Evolutionary conservation across 1,139 yeast species (phyloP).

Genomic region (Diutina siamensis): DNA sequence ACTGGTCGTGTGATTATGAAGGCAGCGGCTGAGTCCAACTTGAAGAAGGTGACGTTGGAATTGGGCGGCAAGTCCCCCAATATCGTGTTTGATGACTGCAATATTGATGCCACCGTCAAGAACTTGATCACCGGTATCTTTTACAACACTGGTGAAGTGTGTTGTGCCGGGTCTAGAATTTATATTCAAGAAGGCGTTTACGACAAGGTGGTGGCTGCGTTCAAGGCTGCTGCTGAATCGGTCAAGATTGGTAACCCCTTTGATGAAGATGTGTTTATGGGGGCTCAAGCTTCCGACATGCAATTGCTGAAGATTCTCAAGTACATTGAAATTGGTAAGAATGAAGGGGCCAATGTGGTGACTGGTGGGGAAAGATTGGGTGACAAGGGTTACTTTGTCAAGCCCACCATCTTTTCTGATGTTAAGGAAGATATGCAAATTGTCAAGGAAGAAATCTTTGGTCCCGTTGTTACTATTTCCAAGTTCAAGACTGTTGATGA

Average conservation of each 20-base stretch:
- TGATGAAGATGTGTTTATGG: constrained; percentile 61
- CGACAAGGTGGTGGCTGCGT: constrained; percentile 50
- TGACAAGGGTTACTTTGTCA: constrained; percentile 61
- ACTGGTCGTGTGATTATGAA: constrained; percentile 70
- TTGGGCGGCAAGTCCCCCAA: constrained; percentile 84
- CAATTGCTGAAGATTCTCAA: constrained; percentile 68
- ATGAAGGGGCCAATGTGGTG: constrained; percentile 63
- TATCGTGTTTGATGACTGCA: constrained; percentile 65
- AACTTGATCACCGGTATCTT: constrained; percentile 52
- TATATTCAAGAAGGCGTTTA: constrained; percentile 68
- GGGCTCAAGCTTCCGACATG: constrained; percentile 70
- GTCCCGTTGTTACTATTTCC: constrained; percentile 70
- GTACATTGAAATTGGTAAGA: constrained; percentile 62
- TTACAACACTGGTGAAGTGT: constrained; percentile 82
- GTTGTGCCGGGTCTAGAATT: constrained; percentile 80
- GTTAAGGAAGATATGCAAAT: constrained; percentile 57
- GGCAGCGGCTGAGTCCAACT: constrained; percentile 47
- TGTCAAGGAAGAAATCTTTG: constrained; percentile 76
- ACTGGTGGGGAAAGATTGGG: constrained; percentile 70
- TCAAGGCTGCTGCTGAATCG: constrained; percentile 45
- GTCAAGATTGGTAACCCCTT: constrained; percentile 53
- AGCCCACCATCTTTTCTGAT: constrained; percentile 71
- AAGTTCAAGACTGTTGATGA: constrained; percentile 68
- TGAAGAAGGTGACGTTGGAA: constrained; percentile 74
- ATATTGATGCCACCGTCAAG: constrained; percentile 50